Evolutionary conservation across 208 protist genomes (phyloP).

Genomic region (Leishmania tropica): DNA sequence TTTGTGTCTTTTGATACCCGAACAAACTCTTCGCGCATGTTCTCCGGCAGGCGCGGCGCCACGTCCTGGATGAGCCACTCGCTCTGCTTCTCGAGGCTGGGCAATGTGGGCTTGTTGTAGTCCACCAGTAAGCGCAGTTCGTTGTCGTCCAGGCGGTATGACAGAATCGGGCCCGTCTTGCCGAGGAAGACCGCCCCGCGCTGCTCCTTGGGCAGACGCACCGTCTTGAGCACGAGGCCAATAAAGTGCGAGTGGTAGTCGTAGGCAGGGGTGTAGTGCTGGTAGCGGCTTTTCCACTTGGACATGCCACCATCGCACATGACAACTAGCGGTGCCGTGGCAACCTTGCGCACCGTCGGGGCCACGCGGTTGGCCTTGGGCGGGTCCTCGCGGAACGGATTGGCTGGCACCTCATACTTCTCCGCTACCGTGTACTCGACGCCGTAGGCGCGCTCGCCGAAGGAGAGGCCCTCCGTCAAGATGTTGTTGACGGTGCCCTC

Average conservation of each 20-base stretch:
- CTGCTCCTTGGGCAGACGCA: conserved; percentile 77
- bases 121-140: conserved; percentile 86
- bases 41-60: conserved; percentile 75
- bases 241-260: conserved; percentile 92
- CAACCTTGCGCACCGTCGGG: conserved; percentile 46
- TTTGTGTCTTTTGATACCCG: conserved; percentile 46
- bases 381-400: conserved; percentile 59
- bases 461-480: conserved; percentile 52
- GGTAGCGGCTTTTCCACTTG: conserved; percentile 88
- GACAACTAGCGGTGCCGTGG: conserved; percentile 85
- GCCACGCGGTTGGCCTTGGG: conserved; percentile 29
- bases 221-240: conserved; percentile 77
- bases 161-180: conserved; percentile 91
- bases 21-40: conserved; percentile 82
- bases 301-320: conserved; percentile 95
- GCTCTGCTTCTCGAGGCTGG: conserved; percentile 73
- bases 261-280: conserved; percentile 78
- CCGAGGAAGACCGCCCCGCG: conserved; percentile 92
- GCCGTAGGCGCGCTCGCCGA: conserved; percentile 79
- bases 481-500: conserved; percentile 82
- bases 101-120: conserved; percentile 82
- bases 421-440: conserved; percentile 69
- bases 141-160: conserved; percentile 85
- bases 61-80: conserved; percentile 83
- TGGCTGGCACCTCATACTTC: conserved; percentile 54